Conservation (phyloP, 2,329 filamentous ascomycete species). For the Clonostachys chloroleuca region DNA sequence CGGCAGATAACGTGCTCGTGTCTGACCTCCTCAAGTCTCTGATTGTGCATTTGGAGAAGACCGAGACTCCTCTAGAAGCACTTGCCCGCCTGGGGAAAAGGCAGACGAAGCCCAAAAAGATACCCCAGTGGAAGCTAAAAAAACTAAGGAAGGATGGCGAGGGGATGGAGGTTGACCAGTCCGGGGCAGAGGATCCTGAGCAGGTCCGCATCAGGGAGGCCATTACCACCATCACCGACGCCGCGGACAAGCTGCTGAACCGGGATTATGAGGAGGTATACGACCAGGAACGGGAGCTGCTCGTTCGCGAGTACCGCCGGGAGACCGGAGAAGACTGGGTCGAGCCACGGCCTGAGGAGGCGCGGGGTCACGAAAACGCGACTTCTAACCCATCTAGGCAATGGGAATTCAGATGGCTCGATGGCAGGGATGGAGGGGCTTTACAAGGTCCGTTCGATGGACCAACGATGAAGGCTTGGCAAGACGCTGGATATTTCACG, state of each 20-base stretch:
- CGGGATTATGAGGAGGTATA: conserved; percentile 88
- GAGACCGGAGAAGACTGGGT: conserved; percentile 87
- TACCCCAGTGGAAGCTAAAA: conserved; percentile 67
- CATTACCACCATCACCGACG: conserved; percentile 81
- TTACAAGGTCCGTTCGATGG: conserved; percentile 86
- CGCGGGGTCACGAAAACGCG: conserved; percentile 7
- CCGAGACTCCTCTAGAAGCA: conserved; percentile 86
- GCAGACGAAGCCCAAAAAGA: conserved; percentile 53
- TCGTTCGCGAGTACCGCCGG: conserved; percentile 76
- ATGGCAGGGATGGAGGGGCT: conserved; percentile 74
- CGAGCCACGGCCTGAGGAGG: conserved; percentile 28
- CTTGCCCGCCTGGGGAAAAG: conserved; percentile 73
- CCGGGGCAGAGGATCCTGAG: conserved; percentile 53
- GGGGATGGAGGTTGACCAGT: conserved; percentile 67
- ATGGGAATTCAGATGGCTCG: conserved; percentile 94
- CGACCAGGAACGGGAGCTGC: conserved; percentile 77
- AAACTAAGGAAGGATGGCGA: conserved; percentile 53
- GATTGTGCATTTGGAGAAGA: conserved; percentile 68
- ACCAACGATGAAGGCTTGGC: conserved; percentile 85
- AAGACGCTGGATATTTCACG: conserved; percentile 86
- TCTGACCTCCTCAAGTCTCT: conserved; percentile 70
- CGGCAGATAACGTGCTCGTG: conserved; percentile 71
- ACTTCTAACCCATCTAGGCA: conserved; percentile 10
- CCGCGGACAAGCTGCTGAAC: conserved; percentile 80
- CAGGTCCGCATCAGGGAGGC: conserved; percentile 66